A percentile compares a stretch with the other conserved stretches of the same genome.
These are phyloP conservation scores for Penicillium ochrochloron DNA, from an alignment of 495 filamentous ascomycete species.

Conservation along the genomic window DNA sequence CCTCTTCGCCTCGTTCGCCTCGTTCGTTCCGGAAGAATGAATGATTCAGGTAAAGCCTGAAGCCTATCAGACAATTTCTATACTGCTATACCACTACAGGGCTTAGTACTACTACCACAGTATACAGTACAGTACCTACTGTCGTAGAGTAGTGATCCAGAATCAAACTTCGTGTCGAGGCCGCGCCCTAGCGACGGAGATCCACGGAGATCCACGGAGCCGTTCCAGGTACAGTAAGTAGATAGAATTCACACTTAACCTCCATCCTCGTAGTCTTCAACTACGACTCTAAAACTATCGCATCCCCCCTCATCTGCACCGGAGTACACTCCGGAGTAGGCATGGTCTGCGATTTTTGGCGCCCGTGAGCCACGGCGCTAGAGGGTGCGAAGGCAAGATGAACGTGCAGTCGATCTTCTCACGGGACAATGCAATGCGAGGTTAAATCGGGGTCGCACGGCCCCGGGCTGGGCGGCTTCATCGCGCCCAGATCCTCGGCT, in stretches of 20 bases:
- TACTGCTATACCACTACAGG: neutral
- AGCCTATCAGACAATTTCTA: neutral
- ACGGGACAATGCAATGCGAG: slow-evolving; percentile 44
- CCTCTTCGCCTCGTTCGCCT: neutral
- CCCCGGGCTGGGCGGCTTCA: slow-evolving; percentile 16
- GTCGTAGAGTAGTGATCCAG: neutral
- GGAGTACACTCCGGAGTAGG: slow-evolving; percentile 5
- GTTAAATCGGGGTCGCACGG: slow-evolving; percentile 40
- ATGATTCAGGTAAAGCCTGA: neutral
- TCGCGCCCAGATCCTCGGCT: slow-evolving; percentile 21
- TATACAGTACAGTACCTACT: neutral
- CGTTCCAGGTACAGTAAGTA: neutral
- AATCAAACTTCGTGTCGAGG: neutral
- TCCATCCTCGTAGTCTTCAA: neutral
- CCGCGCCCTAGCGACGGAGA: neutral
- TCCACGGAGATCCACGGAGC: neutral
- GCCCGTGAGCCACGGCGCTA: slow-evolving; percentile 8
- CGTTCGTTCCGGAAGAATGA: neutral
- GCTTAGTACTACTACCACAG: neutral
- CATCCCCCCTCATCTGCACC: neutral
- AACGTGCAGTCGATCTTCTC: slow-evolving; percentile 43
- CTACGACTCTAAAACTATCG: neutral
- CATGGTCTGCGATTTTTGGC: slow-evolving; percentile 6
- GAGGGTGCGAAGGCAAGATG: slow-evolving; percentile 26
- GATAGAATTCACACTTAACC: neutral